phyloP scores from a whole-genome alignment of 129 eudicot genomes.

The Helichrysum umbraculigerum region DNA sequence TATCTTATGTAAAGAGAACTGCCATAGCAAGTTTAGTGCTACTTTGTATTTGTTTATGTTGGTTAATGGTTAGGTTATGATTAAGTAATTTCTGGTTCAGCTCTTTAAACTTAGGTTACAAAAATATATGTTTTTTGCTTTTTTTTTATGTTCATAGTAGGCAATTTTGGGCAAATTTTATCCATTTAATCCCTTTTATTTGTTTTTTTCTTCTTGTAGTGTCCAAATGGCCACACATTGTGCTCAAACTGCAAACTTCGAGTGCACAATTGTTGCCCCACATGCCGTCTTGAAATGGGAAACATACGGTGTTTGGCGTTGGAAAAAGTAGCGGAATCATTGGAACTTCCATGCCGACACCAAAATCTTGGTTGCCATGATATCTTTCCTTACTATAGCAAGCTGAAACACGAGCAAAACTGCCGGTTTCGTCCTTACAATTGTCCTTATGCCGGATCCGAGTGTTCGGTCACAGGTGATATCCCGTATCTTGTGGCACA shows the following conservation, averaged over 20 bases:
- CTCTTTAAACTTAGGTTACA: neutral
- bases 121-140: neutral
- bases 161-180: constrained; percentile 2
- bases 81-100: neutral
- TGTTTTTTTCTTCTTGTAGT: constrained; percentile 41
- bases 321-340: constrained; percentile 83
- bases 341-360: constrained; percentile 79
- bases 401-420: constrained; percentile 72
- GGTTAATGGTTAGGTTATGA: constrained; percentile 1
- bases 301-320: constrained; percentile 86
- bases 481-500: constrained; percentile 69
- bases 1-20: neutral
- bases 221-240: constrained; percentile 88
- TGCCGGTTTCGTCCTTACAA: constrained; percentile 85
- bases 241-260: constrained; percentile 76
- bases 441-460: constrained; percentile 90
- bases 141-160: constrained; percentile 6
- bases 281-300: constrained; percentile 75
- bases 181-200: neutral
- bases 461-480: constrained; percentile 74
- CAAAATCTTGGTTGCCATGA: constrained; percentile 74
- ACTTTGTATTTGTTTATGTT: neutral
- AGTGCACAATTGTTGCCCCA: constrained; percentile 79
- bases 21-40: neutral
- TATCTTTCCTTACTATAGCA: constrained; percentile 70